Evolutionary conservation across 73 alveolate genomes (phyloP).

Genomic region (Paramecium pentaurelia): DNA sequence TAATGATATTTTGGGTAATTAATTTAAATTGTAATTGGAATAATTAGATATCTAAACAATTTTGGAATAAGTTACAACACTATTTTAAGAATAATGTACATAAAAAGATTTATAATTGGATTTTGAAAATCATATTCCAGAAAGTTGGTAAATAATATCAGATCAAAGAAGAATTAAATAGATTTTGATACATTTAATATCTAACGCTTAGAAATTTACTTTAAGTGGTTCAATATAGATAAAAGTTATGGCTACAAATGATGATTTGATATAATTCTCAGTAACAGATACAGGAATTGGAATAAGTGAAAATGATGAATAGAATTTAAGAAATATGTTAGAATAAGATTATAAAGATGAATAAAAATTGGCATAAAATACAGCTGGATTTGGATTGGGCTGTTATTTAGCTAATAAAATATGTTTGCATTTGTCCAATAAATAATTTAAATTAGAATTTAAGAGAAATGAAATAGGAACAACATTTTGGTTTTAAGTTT

Average conservation of each 20-base stretch:
- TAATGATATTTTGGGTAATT: background rate
- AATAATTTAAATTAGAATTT: background rate
- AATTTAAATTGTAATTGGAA: background rate
- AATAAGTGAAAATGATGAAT: background rate
- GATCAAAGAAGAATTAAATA: slow-evolving; percentile 6
- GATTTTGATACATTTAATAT: background rate
- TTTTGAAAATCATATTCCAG: background rate
- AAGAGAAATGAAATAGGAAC: background rate
- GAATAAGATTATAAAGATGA: background rate
- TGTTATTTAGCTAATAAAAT: slow-evolving; percentile 20
- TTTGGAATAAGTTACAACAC: background rate
- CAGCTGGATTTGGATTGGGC: slow-evolving; percentile 43
- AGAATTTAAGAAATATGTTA: background rate
- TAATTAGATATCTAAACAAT: background rate
- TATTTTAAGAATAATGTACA: background rate
- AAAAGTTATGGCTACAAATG: background rate
- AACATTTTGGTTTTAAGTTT: background rate
- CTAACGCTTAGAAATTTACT: slow-evolving; percentile 8
- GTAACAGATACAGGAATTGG: slow-evolving; percentile 31
- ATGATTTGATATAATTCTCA: background rate
- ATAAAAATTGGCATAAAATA: background rate
- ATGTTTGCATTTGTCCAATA: background rate
- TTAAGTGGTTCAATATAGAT: background rate
- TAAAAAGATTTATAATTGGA: background rate
- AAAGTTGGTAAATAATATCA: background rate